These are phyloP conservation scores for Tanozyma kutaoensis DNA, from an alignment of 805 yeast genomes.

Conservation along the genomic window DNA sequence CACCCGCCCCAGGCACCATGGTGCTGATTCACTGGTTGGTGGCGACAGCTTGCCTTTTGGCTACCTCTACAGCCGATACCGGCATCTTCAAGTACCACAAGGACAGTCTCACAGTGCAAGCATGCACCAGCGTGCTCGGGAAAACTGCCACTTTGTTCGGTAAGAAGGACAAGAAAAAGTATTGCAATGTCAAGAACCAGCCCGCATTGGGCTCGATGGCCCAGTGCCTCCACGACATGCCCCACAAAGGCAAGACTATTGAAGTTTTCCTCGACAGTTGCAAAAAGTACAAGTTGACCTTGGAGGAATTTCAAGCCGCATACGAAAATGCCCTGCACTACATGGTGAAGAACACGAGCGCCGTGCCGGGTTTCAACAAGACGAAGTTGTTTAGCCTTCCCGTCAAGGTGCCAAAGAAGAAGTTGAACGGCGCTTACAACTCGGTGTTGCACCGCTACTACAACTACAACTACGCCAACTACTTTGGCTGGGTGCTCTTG, in stretches of 20 bases:
- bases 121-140: slow-evolving; percentile 12
- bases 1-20: too few relatives aligned
- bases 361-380: slow-evolving; percentile 15
- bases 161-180: slow-evolving; percentile 13
- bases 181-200: slow-evolving; percentile 19
- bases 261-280: slow-evolving; percentile 3
- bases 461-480: slow-evolving; percentile 25
- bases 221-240: slow-evolving; percentile 14
- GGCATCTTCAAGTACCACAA: slow-evolving; percentile 10
- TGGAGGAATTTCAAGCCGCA: slow-evolving; percentile 16
- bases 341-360: slow-evolving; percentile 17
- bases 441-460: slow-evolving; percentile 15
- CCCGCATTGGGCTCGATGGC: slow-evolving; percentile 27
- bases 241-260: slow-evolving; percentile 8
- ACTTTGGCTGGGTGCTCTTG: slow-evolving; percentile 17
- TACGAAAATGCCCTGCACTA: slow-evolving; percentile 29
- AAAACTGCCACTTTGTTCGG: slow-evolving; percentile 13
- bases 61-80: slow-evolving; percentile 3
- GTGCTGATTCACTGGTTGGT: too few relatives aligned
- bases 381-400: slow-evolving; percentile 21
- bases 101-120: slow-evolving; percentile 11
- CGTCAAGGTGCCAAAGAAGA: slow-evolving; percentile 10
- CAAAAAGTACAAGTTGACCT: slow-evolving; percentile 11
- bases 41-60: slow-evolving; percentile 2
- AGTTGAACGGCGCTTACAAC: slow-evolving; percentile 12